Evolutionary conservation across 768 basidiomycete species (phyloP), one percentile per base, ranked within the genome.

Genomic region (Suillus subalutaceus): DNA sequence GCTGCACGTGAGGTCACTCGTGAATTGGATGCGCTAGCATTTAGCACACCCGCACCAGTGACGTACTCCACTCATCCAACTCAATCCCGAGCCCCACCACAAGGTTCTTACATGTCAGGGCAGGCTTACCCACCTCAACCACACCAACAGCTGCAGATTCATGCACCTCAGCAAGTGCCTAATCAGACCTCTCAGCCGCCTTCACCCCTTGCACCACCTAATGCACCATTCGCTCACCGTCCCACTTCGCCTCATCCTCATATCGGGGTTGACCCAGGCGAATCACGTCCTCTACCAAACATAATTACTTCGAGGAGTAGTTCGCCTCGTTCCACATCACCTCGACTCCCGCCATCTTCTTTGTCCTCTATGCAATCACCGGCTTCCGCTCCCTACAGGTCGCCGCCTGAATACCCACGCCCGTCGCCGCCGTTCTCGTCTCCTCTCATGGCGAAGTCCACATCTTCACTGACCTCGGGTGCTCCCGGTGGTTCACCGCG

Each of bases 1-100:
- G 90, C 88, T 35, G 90, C 90, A 6, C 83, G 86, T 20, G 90
- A 90, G 73, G 82, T 93, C 1, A 84, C 84, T 15, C 83, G 85
- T 15, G 91, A 91, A 71, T 70, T 91, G 59, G 88, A 90, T 64
- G 80, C 86, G 23, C 75, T 91, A 20, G 81, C 79, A 65, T 83
- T 81, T 67, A 76, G 69, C 63, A 73, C 81, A 1, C 72, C 73
- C 59, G 64, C 66, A 16, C 67, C 68, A 4, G 48, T 66, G 26
- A 68, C 63, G 35, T 69, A 67, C 20, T 72, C 71, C 62, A 56
- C 57, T 13, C 68, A 74, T 20, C 71, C 74, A 1, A 65, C 52
- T 44, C 67, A 66, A 3, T 65, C 69, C 35, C 70, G 61, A 18
- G 68, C 68, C n/a, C 35, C 38, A 13, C 59, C 59, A 5, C 67